Conservation (phyloP, 345 rosid species). For the Chamaenerion angustifolium region DNA sequence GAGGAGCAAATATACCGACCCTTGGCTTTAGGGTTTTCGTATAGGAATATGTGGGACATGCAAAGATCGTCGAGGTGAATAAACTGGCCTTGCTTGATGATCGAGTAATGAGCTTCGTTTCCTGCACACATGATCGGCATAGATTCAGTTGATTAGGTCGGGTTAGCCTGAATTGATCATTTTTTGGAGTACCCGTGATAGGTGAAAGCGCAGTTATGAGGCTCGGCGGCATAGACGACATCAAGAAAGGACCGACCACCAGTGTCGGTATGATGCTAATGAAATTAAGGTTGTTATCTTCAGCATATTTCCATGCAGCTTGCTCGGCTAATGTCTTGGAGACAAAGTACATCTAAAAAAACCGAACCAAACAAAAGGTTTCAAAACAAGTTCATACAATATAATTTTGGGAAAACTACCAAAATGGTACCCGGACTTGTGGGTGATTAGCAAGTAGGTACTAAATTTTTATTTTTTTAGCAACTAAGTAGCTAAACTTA, state of each 20-base stretch:
- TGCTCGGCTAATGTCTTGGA: conserved; percentile 78
- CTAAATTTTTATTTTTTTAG: too few species aligned
- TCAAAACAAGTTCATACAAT: background rate
- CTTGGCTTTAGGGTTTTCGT: conserved; percentile 47
- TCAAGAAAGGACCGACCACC: conserved; percentile 77
- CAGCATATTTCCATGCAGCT: conserved; percentile 75
- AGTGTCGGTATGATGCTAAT: conserved; percentile 64
- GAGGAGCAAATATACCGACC: conserved; percentile 83
- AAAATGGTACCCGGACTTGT: too few species aligned
- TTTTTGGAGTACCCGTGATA: conserved; percentile 31
- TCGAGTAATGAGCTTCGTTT: conserved; percentile 61
- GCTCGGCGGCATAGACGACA: conserved; percentile 82
- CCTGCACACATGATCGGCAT: conserved; percentile 24
- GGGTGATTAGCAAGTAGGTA: too few species aligned
- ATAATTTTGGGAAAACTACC: too few species aligned
- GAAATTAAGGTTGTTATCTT: conserved; percentile 58
- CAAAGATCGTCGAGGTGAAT: conserved; percentile 90
- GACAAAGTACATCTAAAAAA: conserved; percentile 69
- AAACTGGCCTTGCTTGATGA: conserved; percentile 68
- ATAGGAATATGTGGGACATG: conserved; percentile 59
- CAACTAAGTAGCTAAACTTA: too few species aligned
- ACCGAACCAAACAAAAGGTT: background rate
- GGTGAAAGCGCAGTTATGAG: conserved; percentile 72
- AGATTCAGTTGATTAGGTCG: too few species aligned
- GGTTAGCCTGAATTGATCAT: too few species aligned